Evolutionary conservation across 495 filamentous ascomycete species (phyloP).

Genomic region (Astrocystis sublimbata): DNA sequence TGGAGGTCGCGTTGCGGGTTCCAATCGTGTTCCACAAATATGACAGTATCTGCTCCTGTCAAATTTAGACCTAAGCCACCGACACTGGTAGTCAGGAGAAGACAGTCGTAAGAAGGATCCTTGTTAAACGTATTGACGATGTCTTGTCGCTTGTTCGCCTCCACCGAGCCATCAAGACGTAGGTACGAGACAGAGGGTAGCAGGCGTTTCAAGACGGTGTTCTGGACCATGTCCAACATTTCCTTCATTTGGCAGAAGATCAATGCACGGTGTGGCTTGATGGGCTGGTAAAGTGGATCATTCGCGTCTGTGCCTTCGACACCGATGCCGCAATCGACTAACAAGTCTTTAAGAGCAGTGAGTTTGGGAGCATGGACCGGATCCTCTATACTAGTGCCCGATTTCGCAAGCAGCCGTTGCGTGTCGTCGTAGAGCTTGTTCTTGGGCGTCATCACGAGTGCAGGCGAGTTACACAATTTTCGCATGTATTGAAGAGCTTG

Average conservation of each 20-base stretch:
- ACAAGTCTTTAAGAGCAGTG: constrained; percentile 79
- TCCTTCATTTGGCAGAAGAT: constrained; percentile 99
- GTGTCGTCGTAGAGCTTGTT: constrained; percentile 90
- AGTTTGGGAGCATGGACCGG: constrained; percentile 90
- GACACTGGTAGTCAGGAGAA: constrained; percentile 91
- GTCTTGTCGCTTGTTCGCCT: constrained; percentile 85
- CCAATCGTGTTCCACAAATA: constrained; percentile 99
- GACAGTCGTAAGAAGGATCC: constrained; percentile 90
- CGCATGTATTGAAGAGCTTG: constrained; percentile 99
- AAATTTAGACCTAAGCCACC: constrained; percentile 94
- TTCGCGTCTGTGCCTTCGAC: constrained; percentile 67
- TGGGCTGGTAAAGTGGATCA: constrained; percentile 63
- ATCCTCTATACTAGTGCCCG: constrained; percentile 78
- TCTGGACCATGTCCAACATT: constrained; percentile 98
- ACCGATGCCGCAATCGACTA: constrained; percentile 95
- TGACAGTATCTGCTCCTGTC: constrained; percentile 96
- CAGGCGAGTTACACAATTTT: constrained; percentile 96
- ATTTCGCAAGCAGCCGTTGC: constrained; percentile 67
- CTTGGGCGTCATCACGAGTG: constrained; percentile 88
- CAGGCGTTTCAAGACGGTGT: constrained; percentile 80
- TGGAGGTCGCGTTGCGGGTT: constrained; percentile 98
- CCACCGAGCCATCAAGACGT: constrained; percentile 87
- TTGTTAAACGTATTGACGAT: constrained; percentile 99
- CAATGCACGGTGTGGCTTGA: constrained; percentile 91
- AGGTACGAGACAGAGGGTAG: constrained; percentile 86